Evolutionary conservation across 2,329 filamentous ascomycete species (phyloP).

Genomic region (Ophiocordyceps robertsii): DNA sequence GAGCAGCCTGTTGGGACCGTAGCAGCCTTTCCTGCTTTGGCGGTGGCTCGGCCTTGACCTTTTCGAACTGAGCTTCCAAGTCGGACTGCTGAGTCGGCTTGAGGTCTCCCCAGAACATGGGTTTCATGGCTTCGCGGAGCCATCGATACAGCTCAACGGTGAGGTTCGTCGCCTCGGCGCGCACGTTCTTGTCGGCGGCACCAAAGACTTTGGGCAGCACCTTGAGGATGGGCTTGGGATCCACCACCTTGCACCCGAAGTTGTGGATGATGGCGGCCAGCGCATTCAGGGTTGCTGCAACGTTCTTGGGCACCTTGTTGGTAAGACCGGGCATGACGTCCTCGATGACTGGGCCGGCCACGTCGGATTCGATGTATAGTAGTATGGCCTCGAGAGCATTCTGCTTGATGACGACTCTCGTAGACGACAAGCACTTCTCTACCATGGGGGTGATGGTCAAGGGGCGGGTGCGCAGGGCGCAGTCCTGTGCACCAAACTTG

Average conservation of each 20-base stretch:
- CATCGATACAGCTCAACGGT: slow-evolving; percentile 93
- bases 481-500: slow-evolving; percentile 74
- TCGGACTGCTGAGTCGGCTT: slow-evolving; percentile 94
- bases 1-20: slow-evolving; percentile 75
- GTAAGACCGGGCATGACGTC: slow-evolving; percentile 72
- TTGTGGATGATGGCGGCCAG: slow-evolving; percentile 80
- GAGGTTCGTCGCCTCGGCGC: slow-evolving; percentile 82
- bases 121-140: slow-evolving; percentile 96
- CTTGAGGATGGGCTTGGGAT: slow-evolving; percentile 86
- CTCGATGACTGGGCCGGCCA: slow-evolving; percentile 73
- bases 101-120: slow-evolving; percentile 89
- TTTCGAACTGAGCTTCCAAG: slow-evolving; percentile 86
- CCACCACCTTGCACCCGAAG: slow-evolving; percentile 86
- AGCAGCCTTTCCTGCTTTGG: slow-evolving; percentile 87
- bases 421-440: slow-evolving; percentile 84
- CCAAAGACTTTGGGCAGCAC: slow-evolving; percentile 80
- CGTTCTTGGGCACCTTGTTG: slow-evolving; percentile 84
- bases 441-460: slow-evolving; percentile 66
- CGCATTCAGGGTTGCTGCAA: slow-evolving; percentile 57
- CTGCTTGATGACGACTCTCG: slow-evolving; percentile 76
- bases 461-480: slow-evolving; percentile 63
- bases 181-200: slow-evolving; percentile 95
- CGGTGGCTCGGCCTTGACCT: slow-evolving; percentile 71
- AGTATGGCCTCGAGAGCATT: slow-evolving; percentile 77
- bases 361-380: slow-evolving; percentile 82